Conservation (phyloP, 768 basidiomycete genomes). For the Boletus huronensis region DNA sequence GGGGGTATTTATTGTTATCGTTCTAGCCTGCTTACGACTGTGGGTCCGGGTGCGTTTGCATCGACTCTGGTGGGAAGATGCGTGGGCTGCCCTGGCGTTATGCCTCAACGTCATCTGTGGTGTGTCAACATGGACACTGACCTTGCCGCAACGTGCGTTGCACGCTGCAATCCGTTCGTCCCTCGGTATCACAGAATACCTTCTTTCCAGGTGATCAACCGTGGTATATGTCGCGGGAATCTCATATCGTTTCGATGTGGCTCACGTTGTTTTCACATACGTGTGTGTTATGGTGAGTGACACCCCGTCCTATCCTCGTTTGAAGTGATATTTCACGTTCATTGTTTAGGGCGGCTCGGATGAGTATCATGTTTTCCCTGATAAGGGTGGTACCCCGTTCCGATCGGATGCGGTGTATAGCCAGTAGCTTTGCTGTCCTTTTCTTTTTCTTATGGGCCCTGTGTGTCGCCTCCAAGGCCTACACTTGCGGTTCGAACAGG, state of each 20-base stretch:
- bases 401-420: background rate
- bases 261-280: slow-evolving; percentile 1
- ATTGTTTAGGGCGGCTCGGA: slow-evolving; percentile 8
- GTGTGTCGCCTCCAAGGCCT: slow-evolving; percentile 2
- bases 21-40: slow-evolving; percentile 5
- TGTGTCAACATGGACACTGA: slow-evolving; percentile 8
- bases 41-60: slow-evolving; percentile 6
- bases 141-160: slow-evolving; percentile 3
- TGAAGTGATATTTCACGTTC: background rate
- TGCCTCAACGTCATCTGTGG: slow-evolving; percentile 1
- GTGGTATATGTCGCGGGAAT: background rate
- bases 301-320: background rate
- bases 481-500: slow-evolving; percentile 7
- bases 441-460: slow-evolving; percentile 13
- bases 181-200: background rate
- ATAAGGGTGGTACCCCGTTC: slow-evolving; percentile 2
- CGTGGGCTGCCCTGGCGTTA: slow-evolving; percentile 6
- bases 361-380: slow-evolving; percentile 17
- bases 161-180: too few species aligned
- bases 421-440: background rate
- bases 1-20: background rate
- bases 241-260: slow-evolving; percentile 5
- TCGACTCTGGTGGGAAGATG: slow-evolving; percentile 16
- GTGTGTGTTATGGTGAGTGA: slow-evolving; percentile 8
- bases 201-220: background rate